Evolutionary conservation across 208 protist species (phyloP), one percentile per base, ranked within the genome.

Genomic region (Lotmaria passim): DNA sequence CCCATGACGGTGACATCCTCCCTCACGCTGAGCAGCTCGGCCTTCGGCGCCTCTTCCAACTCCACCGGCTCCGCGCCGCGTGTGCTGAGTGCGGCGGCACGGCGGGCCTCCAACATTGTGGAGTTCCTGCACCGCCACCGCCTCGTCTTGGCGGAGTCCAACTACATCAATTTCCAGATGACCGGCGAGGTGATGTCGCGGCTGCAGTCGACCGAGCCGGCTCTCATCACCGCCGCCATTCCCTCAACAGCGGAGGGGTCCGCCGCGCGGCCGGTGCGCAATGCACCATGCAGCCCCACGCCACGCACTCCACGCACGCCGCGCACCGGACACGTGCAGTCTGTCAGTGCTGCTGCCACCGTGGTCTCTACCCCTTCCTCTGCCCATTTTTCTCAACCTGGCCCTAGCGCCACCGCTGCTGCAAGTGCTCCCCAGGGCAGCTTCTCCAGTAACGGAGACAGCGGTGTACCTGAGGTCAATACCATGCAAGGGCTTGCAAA

Each of bases 141-240:
- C 2, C 83, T 84, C 61, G 67, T 93, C 73, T 61, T 81, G 31
- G 77, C 79, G 17, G 75, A 60, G 39, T 87, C 87, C 3, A 86
- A 87, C 31, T 90, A 87, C 60, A 74, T 93, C 28, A 77, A 79
- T 36, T 66, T 85, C 26, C 85, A 86, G n/a, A 66, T 74, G 14
- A 81, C 81, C 21, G 65, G 64, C 14, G 48, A 85, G 14, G 82
- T 85, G 10, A 58, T 81, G 61, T 59, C 30, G 65, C 69, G 52
- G 39, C 51, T 87, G 26, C 68, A 69, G 47, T 55, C 46, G 10
- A 61, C 52, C 2, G 52, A 79, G 38, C 23, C 64, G 15, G 47
- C 73, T 21, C 28, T 55, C 33, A 73, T 68, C 59, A 65, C 58
- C 19, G 52, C 67, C 10, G 69, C 62, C 2, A 28, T 68, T 2